Evolutionary conservation across 78 protist genomes (phyloP).

Genomic region (Dictyostelium discoideum): DNA sequence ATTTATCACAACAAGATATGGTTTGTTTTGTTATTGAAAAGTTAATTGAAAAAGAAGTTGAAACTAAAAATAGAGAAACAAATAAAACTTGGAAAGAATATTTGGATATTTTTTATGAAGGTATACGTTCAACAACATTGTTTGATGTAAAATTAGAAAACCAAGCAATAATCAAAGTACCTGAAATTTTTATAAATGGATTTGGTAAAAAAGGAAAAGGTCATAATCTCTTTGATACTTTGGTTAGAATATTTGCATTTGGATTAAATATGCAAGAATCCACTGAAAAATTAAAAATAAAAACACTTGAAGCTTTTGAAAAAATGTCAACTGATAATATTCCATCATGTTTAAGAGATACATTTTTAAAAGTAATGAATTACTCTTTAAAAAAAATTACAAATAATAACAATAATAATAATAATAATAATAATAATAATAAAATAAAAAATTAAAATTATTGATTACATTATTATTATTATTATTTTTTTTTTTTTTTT

Average conservation of each 20-base stretch:
- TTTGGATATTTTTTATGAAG: neutral
- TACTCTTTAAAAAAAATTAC: neutral
- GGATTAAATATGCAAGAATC: neutral
- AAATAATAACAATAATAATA: neutral
- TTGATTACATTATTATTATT: too few species aligned
- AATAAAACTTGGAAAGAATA: neutral
- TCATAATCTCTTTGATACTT: neutral
- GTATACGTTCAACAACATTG: neutral
- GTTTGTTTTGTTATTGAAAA: neutral
- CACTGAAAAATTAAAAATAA: neutral
- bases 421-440: neutral
- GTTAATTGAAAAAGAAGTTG: neutral
- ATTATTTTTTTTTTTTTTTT: too few species aligned
- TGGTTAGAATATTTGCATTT: neutral
- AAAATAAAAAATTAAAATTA: too few species aligned
- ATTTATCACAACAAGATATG: too few species aligned
- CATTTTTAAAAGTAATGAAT: neutral
- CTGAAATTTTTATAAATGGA: neutral
- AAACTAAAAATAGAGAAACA: neutral
- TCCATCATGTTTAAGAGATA: neutral
- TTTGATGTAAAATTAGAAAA: neutral
- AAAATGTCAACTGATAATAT: neutral
- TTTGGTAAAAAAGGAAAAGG: neutral
- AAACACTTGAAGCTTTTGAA: neutral
- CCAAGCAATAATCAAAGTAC: neutral